Evolutionary conservation across 2,329 filamentous ascomycete genomes (phyloP).

Genomic region (Ilyonectria sp.): DNA sequence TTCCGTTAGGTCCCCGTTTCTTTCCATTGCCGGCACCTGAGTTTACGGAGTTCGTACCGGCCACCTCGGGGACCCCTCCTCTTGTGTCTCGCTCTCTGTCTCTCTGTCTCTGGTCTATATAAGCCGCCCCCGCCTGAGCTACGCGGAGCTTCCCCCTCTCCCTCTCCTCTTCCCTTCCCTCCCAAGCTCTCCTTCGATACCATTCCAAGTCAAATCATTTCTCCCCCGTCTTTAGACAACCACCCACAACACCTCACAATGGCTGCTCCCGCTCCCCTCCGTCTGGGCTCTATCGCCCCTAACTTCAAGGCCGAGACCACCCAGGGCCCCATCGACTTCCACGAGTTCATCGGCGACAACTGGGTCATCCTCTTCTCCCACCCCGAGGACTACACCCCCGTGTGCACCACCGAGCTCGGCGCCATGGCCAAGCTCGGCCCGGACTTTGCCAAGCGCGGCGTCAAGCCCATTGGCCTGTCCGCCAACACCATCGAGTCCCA

Average conservation of each 20-base stretch:
- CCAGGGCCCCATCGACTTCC: conserved; percentile 83
- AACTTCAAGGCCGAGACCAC: conserved; percentile 90
- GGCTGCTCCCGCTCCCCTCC: conserved; percentile 62
- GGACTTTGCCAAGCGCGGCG: conserved; percentile 88
- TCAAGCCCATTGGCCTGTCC: conserved; percentile 92
- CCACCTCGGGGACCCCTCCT: not conserved
- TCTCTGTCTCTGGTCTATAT: not conserved
- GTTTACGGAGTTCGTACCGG: conserved; percentile 17
- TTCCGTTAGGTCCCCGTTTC: conserved; percentile 16
- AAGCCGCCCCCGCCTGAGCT: conserved; percentile 5
- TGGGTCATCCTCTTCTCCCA: conserved; percentile 91
- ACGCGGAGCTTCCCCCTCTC: not conserved
- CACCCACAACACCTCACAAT: conserved; percentile 41
- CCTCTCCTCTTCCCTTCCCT: conserved; percentile 2
- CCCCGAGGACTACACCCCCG: conserved; percentile 92
- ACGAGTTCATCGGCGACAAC: conserved; percentile 83
- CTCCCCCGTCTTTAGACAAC: conserved; percentile 11
- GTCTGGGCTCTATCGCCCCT: conserved; percentile 78
- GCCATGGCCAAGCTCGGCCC: conserved; percentile 91
- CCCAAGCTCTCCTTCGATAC: conserved; percentile 11
- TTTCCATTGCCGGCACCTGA: not conserved
- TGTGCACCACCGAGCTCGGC: conserved; percentile 96
- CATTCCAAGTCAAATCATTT: not conserved
- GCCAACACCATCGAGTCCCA: conserved; percentile 90
- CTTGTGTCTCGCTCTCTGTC: not conserved